These are phyloP conservation scores for Kluyveromyces nonfermentans DNA, from an alignment of 805 yeast genomes.

Conservation along the genomic window DNA sequence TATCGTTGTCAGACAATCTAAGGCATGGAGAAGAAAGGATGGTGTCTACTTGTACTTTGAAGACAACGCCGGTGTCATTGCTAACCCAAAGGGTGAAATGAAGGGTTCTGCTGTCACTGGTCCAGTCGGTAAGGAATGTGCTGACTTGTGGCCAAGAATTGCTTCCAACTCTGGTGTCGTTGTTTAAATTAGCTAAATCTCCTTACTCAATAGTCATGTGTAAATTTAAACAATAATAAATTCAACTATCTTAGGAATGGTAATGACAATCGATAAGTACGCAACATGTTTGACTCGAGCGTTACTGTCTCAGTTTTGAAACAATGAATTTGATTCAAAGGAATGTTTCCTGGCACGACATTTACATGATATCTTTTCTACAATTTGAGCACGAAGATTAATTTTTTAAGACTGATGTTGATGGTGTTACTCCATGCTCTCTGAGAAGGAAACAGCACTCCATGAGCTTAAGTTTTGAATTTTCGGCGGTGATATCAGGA, in stretches of 20 bases:
- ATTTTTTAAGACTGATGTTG: no score
- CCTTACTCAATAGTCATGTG: constrained; percentile 4
- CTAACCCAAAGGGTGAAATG: constrained; percentile 99
- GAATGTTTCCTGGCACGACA: no score
- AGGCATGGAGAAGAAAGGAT: constrained; percentile 99
- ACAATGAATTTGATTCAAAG: no score
- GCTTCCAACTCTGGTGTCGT: constrained; percentile 99
- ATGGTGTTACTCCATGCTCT: no score
- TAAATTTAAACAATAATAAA: constrained; percentile 5
- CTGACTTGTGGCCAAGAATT: constrained; percentile 99
- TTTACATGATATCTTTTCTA: no score
- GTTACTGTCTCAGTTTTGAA: no score
- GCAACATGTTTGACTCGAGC: no score
- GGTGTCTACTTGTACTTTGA: constrained; percentile 99
- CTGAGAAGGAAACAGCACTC: no score
- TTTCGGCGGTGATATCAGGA: not conserved
- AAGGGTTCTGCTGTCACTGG: constrained; percentile 99
- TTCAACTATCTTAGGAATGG: not conserved
- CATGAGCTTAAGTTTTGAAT: constrained; percentile 1
- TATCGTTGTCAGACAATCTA: constrained; percentile 96
- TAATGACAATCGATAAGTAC: no score
- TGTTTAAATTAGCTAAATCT: constrained; percentile 49
- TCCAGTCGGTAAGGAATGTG: constrained; percentile 99
- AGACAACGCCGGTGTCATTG: constrained; percentile 99
- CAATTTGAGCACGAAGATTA: no score